A percentile compares a stretch with the other conserved stretches of the same genome.
Conservation (phyloP, 257 asterid species). For the Penstemon davidsonii region DNA sequence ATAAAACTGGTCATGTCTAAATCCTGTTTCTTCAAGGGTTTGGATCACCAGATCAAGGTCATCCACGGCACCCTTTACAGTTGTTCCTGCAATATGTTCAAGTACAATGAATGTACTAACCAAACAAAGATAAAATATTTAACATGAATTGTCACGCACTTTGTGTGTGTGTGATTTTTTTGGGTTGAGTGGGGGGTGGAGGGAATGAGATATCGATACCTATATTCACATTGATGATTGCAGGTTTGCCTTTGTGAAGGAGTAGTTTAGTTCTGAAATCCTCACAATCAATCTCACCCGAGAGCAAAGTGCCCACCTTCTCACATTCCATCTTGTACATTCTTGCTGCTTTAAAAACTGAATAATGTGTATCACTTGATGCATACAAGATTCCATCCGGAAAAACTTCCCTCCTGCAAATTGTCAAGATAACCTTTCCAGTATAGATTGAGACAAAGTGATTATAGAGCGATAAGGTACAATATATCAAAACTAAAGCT, state of each 20-base stretch:
- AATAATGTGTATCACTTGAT: conserved; percentile 88
- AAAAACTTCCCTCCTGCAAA: conserved; percentile 85
- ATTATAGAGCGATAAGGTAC: conserved; percentile 13
- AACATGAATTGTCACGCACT: too few relatives aligned
- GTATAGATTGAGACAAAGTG: not conserved
- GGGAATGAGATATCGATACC: conserved; percentile 37
- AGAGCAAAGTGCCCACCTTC: conserved; percentile 68
- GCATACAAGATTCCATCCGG: conserved; percentile 94
- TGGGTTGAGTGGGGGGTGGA: too few relatives aligned
- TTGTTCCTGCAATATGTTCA: conserved; percentile 66
- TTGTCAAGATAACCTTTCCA: conserved; percentile 11
- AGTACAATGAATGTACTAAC: too few relatives aligned
- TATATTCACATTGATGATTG: conserved; percentile 86
- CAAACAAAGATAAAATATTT: too few relatives aligned
- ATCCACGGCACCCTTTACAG: conserved; percentile 97
- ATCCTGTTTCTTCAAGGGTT: conserved; percentile 86
- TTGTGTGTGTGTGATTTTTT: too few relatives aligned
- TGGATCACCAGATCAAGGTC: conserved; percentile 94
- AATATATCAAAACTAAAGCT: not conserved
- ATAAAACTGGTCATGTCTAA: conserved; percentile 75
- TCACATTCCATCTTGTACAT: conserved; percentile 97
- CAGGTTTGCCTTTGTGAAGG: conserved; percentile 81
- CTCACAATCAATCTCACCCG: conserved; percentile 89
- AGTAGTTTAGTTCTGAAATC: conserved; percentile 72
- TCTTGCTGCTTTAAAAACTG: conserved; percentile 94